A percentile compares a stretch with the other conserved stretches of the same genome.
Conservation (phyloP, 768 basidiomycete species). For the Suillus lakei region DNA sequence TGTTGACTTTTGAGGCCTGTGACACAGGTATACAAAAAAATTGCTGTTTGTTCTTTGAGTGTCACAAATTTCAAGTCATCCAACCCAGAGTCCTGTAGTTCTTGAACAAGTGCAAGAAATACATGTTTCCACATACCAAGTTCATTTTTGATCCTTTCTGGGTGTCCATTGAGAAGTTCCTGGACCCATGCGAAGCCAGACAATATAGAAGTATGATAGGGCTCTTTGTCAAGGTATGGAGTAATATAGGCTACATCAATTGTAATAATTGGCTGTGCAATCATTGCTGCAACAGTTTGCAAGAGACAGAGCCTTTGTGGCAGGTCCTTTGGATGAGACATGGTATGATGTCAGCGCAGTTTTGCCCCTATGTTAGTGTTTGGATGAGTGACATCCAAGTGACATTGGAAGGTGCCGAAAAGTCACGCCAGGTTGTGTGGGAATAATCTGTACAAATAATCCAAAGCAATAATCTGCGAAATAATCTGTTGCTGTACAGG, state of each 20-base stretch:
- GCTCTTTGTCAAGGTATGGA: neutral
- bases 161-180: conserved; percentile 27
- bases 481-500: too few species aligned
- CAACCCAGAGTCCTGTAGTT: conserved; percentile 27
- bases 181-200: conserved; percentile 26
- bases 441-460: neutral
- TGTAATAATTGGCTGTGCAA: neutral
- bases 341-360: neutral
- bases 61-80: conserved; percentile 26
- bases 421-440: neutral
- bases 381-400: neutral
- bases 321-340: neutral
- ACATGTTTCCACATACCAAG: conserved; percentile 36
- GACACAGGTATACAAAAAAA: conserved; percentile 38
- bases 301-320: neutral
- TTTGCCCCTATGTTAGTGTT: neutral
- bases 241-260: neutral
- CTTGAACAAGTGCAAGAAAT: conserved; percentile 32
- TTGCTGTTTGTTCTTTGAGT: conserved; percentile 42
- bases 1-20: conserved; percentile 25
- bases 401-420: neutral
- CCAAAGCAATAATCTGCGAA: too few species aligned
- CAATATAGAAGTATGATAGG: conserved; percentile 24
- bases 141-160: conserved; percentile 16
- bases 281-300: neutral